These are phyloP conservation scores for Pleurotus platypus DNA, from an alignment of 768 basidiomycete species.

Conservation along the genomic window DNA sequence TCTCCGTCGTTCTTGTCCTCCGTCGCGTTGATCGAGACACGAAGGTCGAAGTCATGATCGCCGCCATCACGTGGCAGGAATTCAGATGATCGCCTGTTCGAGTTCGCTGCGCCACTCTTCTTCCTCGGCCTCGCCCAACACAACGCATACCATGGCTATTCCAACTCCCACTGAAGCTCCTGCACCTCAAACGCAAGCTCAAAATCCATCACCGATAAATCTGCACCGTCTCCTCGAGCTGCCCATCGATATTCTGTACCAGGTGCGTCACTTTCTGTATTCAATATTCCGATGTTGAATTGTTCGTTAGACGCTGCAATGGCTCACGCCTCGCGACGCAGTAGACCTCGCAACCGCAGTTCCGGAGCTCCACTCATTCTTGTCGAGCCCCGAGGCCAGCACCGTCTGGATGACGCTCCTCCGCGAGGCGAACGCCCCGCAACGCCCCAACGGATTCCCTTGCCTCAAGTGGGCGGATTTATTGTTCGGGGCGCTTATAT, in stretches of 20 bases:
- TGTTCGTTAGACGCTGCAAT: background rate
- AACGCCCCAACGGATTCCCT: constrained; percentile 19
- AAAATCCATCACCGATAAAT: no score
- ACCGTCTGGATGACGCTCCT: constrained; percentile 20
- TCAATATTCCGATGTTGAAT: background rate
- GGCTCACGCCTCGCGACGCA: background rate
- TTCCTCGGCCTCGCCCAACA: no score
- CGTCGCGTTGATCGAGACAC: no score
- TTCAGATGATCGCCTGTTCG: no score
- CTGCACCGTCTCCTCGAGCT: background rate
- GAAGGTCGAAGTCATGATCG: no score
- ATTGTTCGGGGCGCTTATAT: constrained; percentile 17
- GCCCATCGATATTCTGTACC: background rate
- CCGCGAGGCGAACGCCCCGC: constrained; percentile 14
- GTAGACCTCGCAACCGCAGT: background rate
- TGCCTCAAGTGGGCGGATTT: constrained; percentile 22
- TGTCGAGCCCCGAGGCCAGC: background rate
- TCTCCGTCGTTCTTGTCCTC: no score
- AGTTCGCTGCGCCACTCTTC: no score
- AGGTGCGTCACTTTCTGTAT: background rate
- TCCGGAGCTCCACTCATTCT: background rate
- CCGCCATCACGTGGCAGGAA: no score
- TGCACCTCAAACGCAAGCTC: no score
- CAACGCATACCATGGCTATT: no score
- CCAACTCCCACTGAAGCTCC: no score